A percentile compares a stretch with the other conserved stretches of the same genome.
Evolutionary conservation across 148 eudicot species (phyloP).

Genomic region (Fallopia convolvulus): DNA sequence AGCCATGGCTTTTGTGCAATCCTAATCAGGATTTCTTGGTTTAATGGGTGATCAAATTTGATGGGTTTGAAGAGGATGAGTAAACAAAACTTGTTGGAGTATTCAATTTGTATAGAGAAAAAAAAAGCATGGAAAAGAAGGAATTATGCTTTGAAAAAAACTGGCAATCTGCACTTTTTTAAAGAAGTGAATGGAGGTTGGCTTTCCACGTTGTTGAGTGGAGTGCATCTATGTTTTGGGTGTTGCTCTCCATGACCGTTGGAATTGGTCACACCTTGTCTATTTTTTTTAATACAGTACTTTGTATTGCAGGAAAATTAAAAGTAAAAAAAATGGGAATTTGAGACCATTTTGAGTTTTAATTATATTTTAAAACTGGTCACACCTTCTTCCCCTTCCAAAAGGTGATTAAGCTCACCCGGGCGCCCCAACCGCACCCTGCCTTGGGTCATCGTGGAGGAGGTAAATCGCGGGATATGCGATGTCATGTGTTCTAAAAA

Average conservation of each 20-base stretch:
- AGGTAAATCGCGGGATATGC: too few species aligned
- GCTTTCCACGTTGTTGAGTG: background rate
- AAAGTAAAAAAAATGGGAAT: background rate
- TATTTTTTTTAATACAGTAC: background rate
- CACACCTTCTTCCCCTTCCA: too few species aligned
- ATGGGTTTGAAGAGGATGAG: background rate
- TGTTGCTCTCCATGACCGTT: background rate
- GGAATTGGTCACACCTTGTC: background rate
- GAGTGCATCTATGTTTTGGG: background rate
- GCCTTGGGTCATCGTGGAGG: too few species aligned
- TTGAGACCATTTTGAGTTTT: background rate
- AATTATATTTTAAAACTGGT: too few species aligned
- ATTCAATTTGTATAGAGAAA: background rate
- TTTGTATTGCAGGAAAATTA: background rate
- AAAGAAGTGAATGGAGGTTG: background rate
- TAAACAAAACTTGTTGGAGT: background rate
- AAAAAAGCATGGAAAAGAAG: too few species aligned
- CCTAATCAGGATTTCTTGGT: background rate
- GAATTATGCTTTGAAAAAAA: background rate
- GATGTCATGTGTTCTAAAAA: too few species aligned
- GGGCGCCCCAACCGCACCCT: too few species aligned
- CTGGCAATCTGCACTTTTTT: background rate
- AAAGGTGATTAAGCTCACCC: too few species aligned
- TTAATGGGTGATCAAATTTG: background rate
- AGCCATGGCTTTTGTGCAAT: slow-evolving; percentile 30